These are phyloP conservation scores for Tetracladium setigerum DNA, from an alignment of 495 filamentous ascomycete genomes.

Conservation along the genomic window DNA sequence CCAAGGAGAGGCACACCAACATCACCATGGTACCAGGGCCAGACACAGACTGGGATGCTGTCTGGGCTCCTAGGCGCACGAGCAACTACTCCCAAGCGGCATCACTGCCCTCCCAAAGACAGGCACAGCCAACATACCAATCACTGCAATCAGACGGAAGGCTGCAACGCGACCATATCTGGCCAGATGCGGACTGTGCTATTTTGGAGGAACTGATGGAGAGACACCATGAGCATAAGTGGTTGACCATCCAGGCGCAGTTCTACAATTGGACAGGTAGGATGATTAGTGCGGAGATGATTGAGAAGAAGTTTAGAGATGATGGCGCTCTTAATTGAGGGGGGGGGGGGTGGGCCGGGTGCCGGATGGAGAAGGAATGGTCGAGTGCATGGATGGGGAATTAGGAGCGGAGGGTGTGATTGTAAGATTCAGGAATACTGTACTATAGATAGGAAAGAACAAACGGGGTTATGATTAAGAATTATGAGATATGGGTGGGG, in stretches of 20 bases:
- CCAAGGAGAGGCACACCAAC: too few relatives aligned
- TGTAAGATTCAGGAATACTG: too few relatives aligned
- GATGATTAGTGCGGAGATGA: conserved; percentile 22
- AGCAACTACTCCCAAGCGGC: neutral
- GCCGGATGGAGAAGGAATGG: neutral
- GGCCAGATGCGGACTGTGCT: conserved; percentile 22
- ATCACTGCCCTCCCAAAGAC: neutral
- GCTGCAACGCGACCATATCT: conserved; percentile 20
- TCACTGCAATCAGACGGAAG: conserved; percentile 5
- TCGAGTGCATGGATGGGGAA: neutral
- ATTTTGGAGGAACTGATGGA: conserved; percentile 24
- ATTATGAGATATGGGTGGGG: too few relatives aligned
- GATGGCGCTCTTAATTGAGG: conserved; percentile 9
- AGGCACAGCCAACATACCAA: neutral
- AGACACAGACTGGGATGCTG: too few relatives aligned
- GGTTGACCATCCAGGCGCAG: conserved; percentile 24
- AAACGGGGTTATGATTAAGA: too few relatives aligned
- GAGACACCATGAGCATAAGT: conserved; percentile 20
- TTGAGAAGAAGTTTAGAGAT: conserved; percentile 26
- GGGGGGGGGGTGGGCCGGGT: neutral
- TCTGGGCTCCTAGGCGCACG: neutral
- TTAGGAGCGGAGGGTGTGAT: neutral
- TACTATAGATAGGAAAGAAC: too few relatives aligned
- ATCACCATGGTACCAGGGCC: too few relatives aligned
- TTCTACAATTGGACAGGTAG: conserved; percentile 31